These are phyloP conservation scores for Chlamydomonas schloesseri DNA, from an alignment of 139 green algal species.

Conservation along the genomic window DNA sequence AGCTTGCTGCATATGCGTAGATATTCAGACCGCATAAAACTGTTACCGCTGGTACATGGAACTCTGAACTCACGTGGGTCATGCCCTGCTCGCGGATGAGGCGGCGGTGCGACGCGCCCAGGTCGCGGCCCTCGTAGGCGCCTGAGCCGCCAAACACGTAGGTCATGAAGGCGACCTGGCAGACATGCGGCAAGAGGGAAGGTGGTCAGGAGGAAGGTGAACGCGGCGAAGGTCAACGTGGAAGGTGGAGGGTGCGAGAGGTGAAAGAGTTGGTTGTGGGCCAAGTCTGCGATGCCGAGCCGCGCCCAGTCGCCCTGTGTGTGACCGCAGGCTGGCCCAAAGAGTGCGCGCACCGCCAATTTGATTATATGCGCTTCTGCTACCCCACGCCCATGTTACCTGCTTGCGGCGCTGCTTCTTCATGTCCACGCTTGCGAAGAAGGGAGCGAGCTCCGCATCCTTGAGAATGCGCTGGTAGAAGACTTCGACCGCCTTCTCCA, in stretches of 20 bases:
- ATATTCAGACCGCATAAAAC: no score
- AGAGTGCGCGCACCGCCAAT: no score
- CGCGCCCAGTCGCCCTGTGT: no score
- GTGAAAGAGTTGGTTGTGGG: no score
- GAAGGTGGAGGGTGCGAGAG: no score
- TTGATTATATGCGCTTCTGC: no score
- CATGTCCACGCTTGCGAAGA: conserved; percentile 33
- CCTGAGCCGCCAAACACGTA: conserved; percentile 35
- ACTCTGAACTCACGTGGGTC: conserved; percentile 9
- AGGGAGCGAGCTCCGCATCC: conserved; percentile 1
- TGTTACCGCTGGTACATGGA: no score
- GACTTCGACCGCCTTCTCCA: conserved; percentile 3
- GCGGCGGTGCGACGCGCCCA: background rate
- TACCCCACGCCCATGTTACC: background rate
- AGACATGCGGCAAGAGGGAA: background rate
- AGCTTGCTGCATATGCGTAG: no score
- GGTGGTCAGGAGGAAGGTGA: no score
- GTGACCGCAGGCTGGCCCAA: no score
- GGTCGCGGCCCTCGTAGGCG: conserved; percentile 27
- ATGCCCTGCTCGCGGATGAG: conserved; percentile 20
- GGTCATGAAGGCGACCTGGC: conserved; percentile 30
- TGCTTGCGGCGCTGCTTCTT: conserved; percentile 33
- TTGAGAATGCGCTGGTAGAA: conserved; percentile 27
- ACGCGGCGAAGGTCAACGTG: no score
- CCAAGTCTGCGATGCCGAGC: no score